Evolutionary conservation across 129 eudicot species (phyloP).

Genomic region (Flaveria sonorensis): DNA sequence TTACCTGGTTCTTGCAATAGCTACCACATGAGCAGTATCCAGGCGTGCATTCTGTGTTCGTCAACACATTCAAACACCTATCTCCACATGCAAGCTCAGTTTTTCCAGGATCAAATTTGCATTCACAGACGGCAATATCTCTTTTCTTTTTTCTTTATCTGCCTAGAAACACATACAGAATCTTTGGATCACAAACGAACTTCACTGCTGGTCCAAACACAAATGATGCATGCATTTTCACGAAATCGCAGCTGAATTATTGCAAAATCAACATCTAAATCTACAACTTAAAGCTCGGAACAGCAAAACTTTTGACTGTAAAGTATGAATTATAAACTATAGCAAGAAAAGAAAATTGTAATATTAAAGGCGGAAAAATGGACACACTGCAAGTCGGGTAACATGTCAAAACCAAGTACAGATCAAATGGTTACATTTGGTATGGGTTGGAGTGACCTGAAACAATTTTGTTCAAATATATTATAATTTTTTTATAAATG

Average conservation of each 20-base stretch:
- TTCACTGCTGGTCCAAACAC: conserved; percentile 11
- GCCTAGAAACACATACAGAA: conserved; percentile 45
- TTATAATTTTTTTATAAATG: not conserved
- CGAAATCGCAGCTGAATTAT: not conserved
- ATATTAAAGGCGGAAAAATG: not conserved
- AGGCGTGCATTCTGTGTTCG: conserved; percentile 90
- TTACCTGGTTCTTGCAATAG: conserved; percentile 70
- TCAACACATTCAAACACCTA: conserved; percentile 83
- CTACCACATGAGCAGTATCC: conserved; percentile 84
- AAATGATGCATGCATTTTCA: conserved; percentile 10
- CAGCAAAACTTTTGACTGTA: not conserved
- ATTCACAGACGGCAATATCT: conserved; percentile 85
- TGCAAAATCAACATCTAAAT: conserved; percentile 21
- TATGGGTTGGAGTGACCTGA: not conserved
- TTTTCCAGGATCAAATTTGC: conserved; percentile 63
- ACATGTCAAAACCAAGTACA: not conserved
- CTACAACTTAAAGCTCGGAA: conserved; percentile 18
- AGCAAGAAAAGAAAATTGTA: not conserved
- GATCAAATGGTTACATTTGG: not conserved
- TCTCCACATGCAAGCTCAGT: conserved; percentile 88
- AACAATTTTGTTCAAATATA: not conserved
- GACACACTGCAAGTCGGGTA: not conserved
- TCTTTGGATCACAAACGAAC: conserved; percentile 17
- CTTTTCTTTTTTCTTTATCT: conserved; percentile 71
- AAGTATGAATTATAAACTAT: conserved; percentile 6